These are phyloP conservation scores for Penicillium sp. DNA, from an alignment of 2,329 filamentous ascomycete genomes.

Conservation along the genomic window DNA sequence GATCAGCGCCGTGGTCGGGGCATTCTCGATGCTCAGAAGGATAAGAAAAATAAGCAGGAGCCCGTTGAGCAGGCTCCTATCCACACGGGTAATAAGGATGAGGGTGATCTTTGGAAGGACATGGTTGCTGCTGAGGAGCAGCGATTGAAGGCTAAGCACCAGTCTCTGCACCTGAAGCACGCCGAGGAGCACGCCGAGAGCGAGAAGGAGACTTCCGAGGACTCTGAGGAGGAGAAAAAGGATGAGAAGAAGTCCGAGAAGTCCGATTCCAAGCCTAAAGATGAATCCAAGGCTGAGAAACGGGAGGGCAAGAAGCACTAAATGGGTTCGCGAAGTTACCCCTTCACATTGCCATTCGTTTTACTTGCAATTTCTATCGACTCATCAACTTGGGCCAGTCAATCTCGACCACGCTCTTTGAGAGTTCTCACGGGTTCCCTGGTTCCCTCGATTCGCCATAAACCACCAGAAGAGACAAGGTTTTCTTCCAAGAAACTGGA, in stretches of 20 bases:
- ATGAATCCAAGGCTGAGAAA: conserved; percentile 7
- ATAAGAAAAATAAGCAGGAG: conserved; percentile 68
- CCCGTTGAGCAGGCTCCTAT: conserved; percentile 84
- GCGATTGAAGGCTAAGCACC: conserved; percentile 43
- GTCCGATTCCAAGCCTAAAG: conserved; percentile 7
- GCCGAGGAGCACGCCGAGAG: conserved; percentile 15
- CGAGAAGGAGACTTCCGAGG: conserved; percentile 20
- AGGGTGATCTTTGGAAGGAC: conserved; percentile 85
- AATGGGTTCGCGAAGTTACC: not conserved
- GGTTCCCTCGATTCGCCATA: not conserved
- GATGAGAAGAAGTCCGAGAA: conserved; percentile 12
- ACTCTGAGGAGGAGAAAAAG: conserved; percentile 17
- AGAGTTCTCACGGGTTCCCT: not conserved
- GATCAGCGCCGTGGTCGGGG: conserved; percentile 71
- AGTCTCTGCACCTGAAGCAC: conserved; percentile 34
- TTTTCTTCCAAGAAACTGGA: conserved; percentile 12
- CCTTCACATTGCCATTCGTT: not conserved
- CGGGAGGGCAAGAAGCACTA: conserved; percentile 18
- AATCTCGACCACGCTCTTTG: not conserved
- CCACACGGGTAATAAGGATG: conserved; percentile 64
- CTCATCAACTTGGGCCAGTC: not conserved
- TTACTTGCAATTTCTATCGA: not conserved
- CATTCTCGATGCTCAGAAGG: conserved; percentile 57
- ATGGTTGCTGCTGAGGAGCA: conserved; percentile 51
- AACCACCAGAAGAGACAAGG: conserved; percentile 2